Conservation (phyloP, 257 asterid species). For the Craterostigma plantagineum region DNA sequence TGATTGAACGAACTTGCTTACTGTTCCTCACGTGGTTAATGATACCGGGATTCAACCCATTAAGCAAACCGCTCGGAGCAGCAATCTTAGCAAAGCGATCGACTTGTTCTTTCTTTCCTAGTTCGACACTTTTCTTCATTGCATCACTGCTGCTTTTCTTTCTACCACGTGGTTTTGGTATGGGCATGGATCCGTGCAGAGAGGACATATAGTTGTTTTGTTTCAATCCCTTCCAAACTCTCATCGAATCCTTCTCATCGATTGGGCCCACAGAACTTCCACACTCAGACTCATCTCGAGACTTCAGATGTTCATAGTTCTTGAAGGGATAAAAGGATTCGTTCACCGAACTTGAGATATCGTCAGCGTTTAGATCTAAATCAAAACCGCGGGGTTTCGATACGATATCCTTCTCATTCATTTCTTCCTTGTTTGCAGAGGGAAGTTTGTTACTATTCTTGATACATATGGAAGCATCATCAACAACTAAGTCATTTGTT, state of each 20-base stretch:
- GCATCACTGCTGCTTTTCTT: conserved; percentile 32
- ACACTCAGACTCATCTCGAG: conserved; percentile 37
- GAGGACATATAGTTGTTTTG: conserved; percentile 65
- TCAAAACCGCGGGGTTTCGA: conserved; percentile 21
- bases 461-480: no score
- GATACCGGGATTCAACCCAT: conserved; percentile 89
- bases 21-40: conserved; percentile 91
- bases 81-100: conserved; percentile 81
- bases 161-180: conserved; percentile 53
- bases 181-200: conserved; percentile 24
- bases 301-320: conserved; percentile 17
- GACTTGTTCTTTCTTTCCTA: conserved; percentile 28
- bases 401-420: no score
- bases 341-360: conserved; percentile 32
- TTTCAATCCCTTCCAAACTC: conserved; percentile 76
- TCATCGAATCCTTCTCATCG: conserved; percentile 44
- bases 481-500: no score
- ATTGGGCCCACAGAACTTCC: conserved; percentile 22
- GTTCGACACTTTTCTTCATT: no score
- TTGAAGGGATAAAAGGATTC: conserved; percentile 23
- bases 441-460: no score
- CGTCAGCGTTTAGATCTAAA: conserved; percentile 56
- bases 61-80: conserved; percentile 88
- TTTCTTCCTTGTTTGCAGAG: no score
- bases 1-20: conserved; percentile 81